A percentile compares a stretch with the other conserved stretches of the same genome.
Evolutionary conservation across 805 yeast genomes (phyloP).

Genomic region (Groenewaldozyma salmanticensis): DNA sequence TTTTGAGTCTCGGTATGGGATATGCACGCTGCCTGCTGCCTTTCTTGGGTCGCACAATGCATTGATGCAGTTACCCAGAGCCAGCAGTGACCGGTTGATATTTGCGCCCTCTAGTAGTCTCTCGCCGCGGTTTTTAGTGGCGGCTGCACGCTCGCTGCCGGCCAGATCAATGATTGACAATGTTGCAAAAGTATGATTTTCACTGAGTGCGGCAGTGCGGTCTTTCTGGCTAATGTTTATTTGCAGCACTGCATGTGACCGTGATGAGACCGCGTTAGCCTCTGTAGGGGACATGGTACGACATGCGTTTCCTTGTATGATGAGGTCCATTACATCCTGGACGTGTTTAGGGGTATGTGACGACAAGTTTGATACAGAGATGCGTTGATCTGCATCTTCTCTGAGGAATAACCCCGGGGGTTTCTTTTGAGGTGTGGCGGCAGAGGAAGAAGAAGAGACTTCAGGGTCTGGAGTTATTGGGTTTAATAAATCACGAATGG

Average conservation of each 20-base stretch:
- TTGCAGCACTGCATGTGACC: conserved; percentile 91
- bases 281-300: conserved; percentile 82
- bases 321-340: conserved; percentile 47
- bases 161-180: conserved; percentile 85
- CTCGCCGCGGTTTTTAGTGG: conserved; percentile 75
- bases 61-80: conserved; percentile 89
- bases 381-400: conserved; percentile 59
- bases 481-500: conserved; percentile 65
- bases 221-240: conserved; percentile 56
- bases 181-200: conserved; percentile 67
- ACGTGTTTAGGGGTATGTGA: conserved; percentile 42
- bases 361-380: conserved; percentile 63
- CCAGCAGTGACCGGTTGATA: conserved; percentile 78
- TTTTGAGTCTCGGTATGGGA: conserved; percentile 88
- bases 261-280: conserved; percentile 81
- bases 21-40: conserved; percentile 53
- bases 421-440: conserved; percentile 2
- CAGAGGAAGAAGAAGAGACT: conserved; percentile 36
- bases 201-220: conserved; percentile 52
- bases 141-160: conserved; percentile 90
- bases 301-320: conserved; percentile 59
- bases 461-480: conserved; percentile 34
- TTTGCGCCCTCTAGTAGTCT: conserved; percentile 87
- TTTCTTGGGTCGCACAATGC: conserved; percentile 76
- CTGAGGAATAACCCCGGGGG: conserved; percentile 50